Conservation (phyloP, 441 rosid genomes). For the Brassica hybrid region DNA sequence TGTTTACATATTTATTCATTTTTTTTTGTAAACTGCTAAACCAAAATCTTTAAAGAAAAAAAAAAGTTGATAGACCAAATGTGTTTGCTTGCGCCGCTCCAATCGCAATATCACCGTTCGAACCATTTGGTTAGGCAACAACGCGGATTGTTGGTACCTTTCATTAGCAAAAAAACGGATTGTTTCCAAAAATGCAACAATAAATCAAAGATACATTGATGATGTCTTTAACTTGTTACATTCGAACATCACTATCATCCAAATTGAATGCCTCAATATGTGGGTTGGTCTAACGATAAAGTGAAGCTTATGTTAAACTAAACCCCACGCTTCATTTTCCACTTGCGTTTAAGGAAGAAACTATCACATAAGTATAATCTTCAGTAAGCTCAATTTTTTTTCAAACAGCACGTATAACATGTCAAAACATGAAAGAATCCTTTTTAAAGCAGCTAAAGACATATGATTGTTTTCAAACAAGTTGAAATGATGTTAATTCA, state of each 20-base stretch:
- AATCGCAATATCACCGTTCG: neutral
- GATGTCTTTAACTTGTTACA: slow-evolving; percentile 4
- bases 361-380: neutral
- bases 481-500: slow-evolving; percentile 28
- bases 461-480: no score
- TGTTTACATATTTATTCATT: no score
- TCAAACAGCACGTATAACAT: slow-evolving; percentile 4
- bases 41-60: no score
- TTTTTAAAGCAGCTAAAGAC: neutral
- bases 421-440: neutral
- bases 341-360: slow-evolving; percentile 12
- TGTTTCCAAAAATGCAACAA: neutral
- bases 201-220: neutral
- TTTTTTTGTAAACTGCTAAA: no score
- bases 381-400: neutral
- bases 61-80: neutral
- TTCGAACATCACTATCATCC: slow-evolving; percentile 29
- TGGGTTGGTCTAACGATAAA: slow-evolving; percentile 32
- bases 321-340: slow-evolving; percentile 37
- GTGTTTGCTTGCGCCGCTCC: neutral
- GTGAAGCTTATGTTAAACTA: neutral
- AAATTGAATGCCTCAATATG: slow-evolving; percentile 34
- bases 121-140: slow-evolving; percentile 11
- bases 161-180: slow-evolving; percentile 10
- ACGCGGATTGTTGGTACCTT: neutral